phyloP scores from a whole-genome alignment of 2,329 filamentous ascomycete genomes.

The Metarhizium anisopliae region DNA sequence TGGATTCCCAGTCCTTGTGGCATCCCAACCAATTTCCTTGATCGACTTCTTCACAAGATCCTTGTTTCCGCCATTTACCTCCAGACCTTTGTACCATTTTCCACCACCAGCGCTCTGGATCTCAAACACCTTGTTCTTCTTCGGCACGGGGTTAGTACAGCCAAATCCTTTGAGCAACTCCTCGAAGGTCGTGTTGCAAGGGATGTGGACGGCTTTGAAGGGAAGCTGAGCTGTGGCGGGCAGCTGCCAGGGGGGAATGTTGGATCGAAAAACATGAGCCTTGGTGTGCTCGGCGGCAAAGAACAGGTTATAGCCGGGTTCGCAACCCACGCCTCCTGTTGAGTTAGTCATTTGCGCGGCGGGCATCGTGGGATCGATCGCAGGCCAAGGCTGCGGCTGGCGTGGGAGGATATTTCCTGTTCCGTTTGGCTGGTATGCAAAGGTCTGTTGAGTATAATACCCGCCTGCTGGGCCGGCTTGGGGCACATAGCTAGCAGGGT shows the following conservation, averaged over 20 bases:
- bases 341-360: conserved; percentile 47
- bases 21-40: conserved; percentile 50
- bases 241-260: conserved; percentile 44
- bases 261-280: conserved; percentile 46
- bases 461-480: conserved; percentile 11
- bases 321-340: conserved; percentile 47
- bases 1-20: conserved; percentile 34
- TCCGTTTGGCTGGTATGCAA: conserved; percentile 29
- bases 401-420: conserved; percentile 26
- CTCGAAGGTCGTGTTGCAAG: conserved; percentile 40
- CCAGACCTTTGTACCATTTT: conserved; percentile 48
- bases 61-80: conserved; percentile 40
- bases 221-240: conserved; percentile 30
- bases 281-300: conserved; percentile 50
- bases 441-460: conserved; percentile 17
- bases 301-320: conserved; percentile 56
- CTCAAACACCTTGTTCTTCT: conserved; percentile 50
- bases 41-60: conserved; percentile 40
- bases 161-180: conserved; percentile 53
- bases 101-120: conserved; percentile 46
- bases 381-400: conserved; percentile 31
- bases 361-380: conserved; percentile 35
- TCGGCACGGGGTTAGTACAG: conserved; percentile 37
- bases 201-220: conserved; percentile 43
- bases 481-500: conserved; percentile 1